Conservation (phyloP, 139 green algal genomes). For the Diplosphaera chodatii region DNA sequence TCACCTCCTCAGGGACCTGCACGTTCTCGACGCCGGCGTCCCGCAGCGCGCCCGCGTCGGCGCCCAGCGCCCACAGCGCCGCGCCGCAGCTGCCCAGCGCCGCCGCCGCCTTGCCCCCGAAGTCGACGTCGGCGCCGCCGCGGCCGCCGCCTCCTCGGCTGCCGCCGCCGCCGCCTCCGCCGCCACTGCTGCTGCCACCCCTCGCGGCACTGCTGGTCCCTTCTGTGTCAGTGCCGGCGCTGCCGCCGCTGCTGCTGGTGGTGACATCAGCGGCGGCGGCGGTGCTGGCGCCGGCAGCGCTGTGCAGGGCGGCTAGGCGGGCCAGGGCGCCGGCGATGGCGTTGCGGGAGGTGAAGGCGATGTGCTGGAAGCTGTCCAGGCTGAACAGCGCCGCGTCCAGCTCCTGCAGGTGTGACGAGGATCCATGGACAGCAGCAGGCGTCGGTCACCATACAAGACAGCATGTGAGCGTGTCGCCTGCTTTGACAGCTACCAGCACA, state of each 20-base stretch:
- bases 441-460: too few relatives aligned
- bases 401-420: conserved; percentile 5
- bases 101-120: not conserved
- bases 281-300: too few relatives aligned
- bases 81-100: not conserved
- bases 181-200: too few relatives aligned
- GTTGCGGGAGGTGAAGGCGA: conserved; percentile 53
- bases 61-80: conserved; percentile 31
- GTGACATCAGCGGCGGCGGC: too few relatives aligned
- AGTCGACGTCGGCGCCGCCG: too few relatives aligned
- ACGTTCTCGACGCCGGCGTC: conserved; percentile 11
- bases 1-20: conserved; percentile 20
- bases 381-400: conserved; percentile 6
- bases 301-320: not conserved
- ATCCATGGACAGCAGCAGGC: too few relatives aligned
- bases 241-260: not conserved
- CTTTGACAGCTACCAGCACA: too few relatives aligned
- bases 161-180: too few relatives aligned
- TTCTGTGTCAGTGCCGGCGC: not conserved
- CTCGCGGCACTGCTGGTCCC: too few relatives aligned
- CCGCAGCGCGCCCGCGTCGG: conserved; percentile 29
- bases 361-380: conserved; percentile 26
- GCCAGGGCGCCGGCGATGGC: not conserved
- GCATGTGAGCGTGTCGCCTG: too few relatives aligned
- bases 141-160: too few relatives aligned